These are phyloP conservation scores for Dichotomopilus funicola DNA, from an alignment of 2,329 filamentous ascomycete genomes.

Conservation along the genomic window DNA sequence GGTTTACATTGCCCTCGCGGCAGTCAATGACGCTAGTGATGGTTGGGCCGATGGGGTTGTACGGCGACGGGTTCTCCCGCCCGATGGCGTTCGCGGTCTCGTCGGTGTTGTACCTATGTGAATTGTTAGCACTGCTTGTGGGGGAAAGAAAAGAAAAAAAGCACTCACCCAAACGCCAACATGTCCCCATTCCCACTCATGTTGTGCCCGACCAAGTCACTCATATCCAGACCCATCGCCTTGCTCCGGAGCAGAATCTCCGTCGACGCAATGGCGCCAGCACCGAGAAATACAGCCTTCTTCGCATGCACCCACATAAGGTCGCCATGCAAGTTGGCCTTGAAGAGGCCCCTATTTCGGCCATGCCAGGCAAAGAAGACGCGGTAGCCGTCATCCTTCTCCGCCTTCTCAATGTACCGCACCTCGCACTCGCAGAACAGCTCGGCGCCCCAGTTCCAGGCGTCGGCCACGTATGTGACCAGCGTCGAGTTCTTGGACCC, in stretches of 20 bases:
- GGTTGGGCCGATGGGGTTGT: slow-evolving; percentile 53
- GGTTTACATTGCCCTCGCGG: slow-evolving; percentile 44
- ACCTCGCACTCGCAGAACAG: slow-evolving; percentile 66
- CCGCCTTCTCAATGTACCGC: slow-evolving; percentile 50
- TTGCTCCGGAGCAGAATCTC: slow-evolving; percentile 59
- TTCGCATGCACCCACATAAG: slow-evolving; percentile 62
- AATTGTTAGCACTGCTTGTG: no score
- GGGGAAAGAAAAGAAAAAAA: neutral
- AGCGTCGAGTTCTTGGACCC: slow-evolving; percentile 60
- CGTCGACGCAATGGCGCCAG: slow-evolving; percentile 57
- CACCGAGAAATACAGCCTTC: slow-evolving; percentile 60
- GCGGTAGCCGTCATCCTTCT: slow-evolving; percentile 49
- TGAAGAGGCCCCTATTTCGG: slow-evolving; percentile 48
- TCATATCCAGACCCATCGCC: slow-evolving; percentile 51
- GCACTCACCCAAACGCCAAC: slow-evolving; percentile 50
- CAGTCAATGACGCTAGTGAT: slow-evolving; percentile 59
- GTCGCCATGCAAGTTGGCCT: slow-evolving; percentile 48
- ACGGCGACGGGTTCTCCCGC: slow-evolving; percentile 39
- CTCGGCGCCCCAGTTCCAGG: slow-evolving; percentile 66
- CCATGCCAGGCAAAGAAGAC: slow-evolving; percentile 61
- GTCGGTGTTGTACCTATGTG: slow-evolving; percentile 50
- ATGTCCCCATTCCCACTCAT: slow-evolving; percentile 65
- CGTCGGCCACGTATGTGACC: slow-evolving; percentile 61
- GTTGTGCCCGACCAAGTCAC: slow-evolving; percentile 48
- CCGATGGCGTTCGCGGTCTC: slow-evolving; percentile 52